Base-by-base conservation (phyloP, 2,329 filamentous ascomycete species). In the Trichoderma endophyticum region DNA sequence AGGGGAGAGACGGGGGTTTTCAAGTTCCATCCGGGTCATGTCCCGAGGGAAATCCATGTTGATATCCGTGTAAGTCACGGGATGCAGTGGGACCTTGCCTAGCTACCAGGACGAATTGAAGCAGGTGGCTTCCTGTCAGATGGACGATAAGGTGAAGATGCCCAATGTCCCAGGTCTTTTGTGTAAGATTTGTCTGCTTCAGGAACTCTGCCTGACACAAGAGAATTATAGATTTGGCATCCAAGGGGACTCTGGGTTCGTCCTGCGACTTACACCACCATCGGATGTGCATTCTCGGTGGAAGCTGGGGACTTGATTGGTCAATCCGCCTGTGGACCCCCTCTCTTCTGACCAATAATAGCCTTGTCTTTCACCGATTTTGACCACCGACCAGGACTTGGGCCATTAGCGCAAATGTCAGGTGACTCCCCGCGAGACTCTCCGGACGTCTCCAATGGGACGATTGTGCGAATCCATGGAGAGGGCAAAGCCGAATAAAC, bases 1-100 rank as follows among this genome's bases (percentile, higher is more conserved):
- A 75, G 79, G 79, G 78, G 81, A 77, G 78, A 77, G 77, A 78
- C 79, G 79, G 76, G 77, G 76, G 79, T 76, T 80, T 78, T 80
- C 79, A 77, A 78, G 79, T 74, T 78, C 78, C 77, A 80, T 78
- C 76, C 77, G 78, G 78, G 75, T 76, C 74, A 78, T 78, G 78
- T 76, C 75, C 78, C 79, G 79, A 77, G 75, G 70, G 75, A 73
- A 76, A 81, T 79, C 79, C 80, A 82, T 82, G 78, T 79, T 81
- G 80, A 80, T 79, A 76, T 79, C 77, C 78, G 80, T 82, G 77
- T 82, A 82, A 81, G 81, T 82, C 81, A 82, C 80, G 79, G 77
- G 78, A 80, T 78, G 78, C 81, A 80, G 81, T 82, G 81, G 81
- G 82, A 82, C 81, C 81, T 81, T 80, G 78, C 76, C 78, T 80